phyloP scores from a whole-genome alignment of 768 basidiomycete species.

The Polyporus arcularius region DNA sequence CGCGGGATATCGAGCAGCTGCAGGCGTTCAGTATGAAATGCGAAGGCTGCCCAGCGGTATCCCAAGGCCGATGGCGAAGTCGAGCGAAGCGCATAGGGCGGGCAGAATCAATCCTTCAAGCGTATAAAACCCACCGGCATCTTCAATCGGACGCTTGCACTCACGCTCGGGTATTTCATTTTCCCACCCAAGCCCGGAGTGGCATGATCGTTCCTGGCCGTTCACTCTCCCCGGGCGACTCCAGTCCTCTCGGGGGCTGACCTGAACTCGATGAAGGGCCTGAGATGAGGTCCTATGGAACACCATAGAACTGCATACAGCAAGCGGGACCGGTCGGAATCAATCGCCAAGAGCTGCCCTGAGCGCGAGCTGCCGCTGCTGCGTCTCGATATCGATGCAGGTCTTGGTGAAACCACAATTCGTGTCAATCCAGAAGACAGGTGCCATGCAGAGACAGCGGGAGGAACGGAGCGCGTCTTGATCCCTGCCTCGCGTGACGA shows the following conservation, averaged over 20 bases:
- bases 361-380: too few relatives aligned
- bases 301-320: background rate
- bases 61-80: background rate
- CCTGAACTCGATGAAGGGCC: background rate
- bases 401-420: too few relatives aligned
- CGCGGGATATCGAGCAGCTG: background rate
- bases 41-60: background rate
- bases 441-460: too few relatives aligned
- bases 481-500: too few relatives aligned
- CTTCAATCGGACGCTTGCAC: background rate
- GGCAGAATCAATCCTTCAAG: background rate
- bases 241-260: background rate
- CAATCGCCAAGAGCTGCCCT: too few relatives aligned
- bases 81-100: background rate
- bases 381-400: too few relatives aligned
- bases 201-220: conserved; percentile 2
- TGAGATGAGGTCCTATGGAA: too few relatives aligned
- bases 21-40: background rate
- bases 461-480: too few relatives aligned
- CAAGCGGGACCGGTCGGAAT: background rate
- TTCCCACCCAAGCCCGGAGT: conserved; percentile 6
- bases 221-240: background rate
- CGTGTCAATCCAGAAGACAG: too few relatives aligned
- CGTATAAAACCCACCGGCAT: background rate
- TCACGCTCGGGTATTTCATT: conserved; percentile 2